Evolutionary conservation across 2,329 filamentous ascomycete genomes (phyloP).

Genomic region (Leptographium wingfieldii): DNA sequence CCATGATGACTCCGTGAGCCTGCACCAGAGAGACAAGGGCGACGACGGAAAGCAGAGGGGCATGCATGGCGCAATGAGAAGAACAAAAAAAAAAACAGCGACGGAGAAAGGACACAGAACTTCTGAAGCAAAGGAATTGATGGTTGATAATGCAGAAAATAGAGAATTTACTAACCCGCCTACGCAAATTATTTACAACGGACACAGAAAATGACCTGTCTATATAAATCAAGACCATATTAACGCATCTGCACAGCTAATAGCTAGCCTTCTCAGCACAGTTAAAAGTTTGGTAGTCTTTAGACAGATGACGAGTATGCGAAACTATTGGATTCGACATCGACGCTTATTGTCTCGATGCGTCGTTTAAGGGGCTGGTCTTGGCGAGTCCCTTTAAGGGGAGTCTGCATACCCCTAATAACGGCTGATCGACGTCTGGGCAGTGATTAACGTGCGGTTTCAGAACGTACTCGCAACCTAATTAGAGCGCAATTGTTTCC

Average conservation of each 20-base stretch:
- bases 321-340: background rate
- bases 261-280: too few species aligned
- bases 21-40: background rate
- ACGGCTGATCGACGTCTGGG: background rate
- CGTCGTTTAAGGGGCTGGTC: background rate
- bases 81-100: background rate
- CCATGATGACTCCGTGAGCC: background rate
- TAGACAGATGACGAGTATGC: background rate
- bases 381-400: background rate
- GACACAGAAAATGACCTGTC: background rate
- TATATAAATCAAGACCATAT: background rate
- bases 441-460: background rate
- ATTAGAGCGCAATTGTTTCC: background rate
- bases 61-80: background rate
- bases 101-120: background rate
- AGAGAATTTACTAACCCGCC: background rate
- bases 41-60: background rate
- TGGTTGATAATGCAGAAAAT: background rate
- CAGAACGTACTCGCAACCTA: background rate
- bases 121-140: background rate
- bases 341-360: background rate
- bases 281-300: background rate
- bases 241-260: too few species aligned
- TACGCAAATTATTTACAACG: background rate
- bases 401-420: background rate